phyloP scores from a whole-genome alignment of 768 basidiomycete species.

The Tricholoma sp. region DNA sequence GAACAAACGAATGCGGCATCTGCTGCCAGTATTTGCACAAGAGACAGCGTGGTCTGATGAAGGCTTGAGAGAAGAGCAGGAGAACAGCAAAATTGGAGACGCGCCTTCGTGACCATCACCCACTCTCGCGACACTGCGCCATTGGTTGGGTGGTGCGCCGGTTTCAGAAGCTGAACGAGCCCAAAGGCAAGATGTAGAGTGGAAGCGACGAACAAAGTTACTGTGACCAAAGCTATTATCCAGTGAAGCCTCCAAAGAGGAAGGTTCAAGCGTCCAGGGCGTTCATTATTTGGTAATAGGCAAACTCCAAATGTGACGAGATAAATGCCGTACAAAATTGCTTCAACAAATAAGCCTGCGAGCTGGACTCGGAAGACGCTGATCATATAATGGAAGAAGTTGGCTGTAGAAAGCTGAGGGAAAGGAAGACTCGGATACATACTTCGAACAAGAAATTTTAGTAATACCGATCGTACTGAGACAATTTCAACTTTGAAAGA shows the following conservation, averaged over 20 bases:
- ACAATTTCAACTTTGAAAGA: too few species aligned
- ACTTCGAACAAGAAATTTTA: too few species aligned
- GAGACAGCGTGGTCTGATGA: neutral
- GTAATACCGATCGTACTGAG: too few species aligned
- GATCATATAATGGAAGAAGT: neutral
- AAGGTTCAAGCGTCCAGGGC: neutral
- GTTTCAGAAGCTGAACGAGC: neutral
- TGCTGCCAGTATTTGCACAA: neutral
- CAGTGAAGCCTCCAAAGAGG: neutral
- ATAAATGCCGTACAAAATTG: neutral
- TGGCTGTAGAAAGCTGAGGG: too few species aligned
- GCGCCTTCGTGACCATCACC: neutral
- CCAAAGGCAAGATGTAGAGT: neutral
- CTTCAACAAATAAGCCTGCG: neutral
- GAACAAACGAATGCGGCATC: neutral
- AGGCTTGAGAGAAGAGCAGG: neutral
- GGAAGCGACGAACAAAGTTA: neutral
- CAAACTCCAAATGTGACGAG: constrained; percentile 1
- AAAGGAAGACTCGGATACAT: too few species aligned
- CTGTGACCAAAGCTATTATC: neutral
- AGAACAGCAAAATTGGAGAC: neutral
- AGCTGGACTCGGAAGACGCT: constrained; percentile 7
- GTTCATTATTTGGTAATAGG: neutral
- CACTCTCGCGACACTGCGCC: neutral
- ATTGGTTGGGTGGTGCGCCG: neutral